Evolutionary conservation across 495 filamentous ascomycete species (phyloP).

Genomic region (Cudoniella acicularis): DNA sequence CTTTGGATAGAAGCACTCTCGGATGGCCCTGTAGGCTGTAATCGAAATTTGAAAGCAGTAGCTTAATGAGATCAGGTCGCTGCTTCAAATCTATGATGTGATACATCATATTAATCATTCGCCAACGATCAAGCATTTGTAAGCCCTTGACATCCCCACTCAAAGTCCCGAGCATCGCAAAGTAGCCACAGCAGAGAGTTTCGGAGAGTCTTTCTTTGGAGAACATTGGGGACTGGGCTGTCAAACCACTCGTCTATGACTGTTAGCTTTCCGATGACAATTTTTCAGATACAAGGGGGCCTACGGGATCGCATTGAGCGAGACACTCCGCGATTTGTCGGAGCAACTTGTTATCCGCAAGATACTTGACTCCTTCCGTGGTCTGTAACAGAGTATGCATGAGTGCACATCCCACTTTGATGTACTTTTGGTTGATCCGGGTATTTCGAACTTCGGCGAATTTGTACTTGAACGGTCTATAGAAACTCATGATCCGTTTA

Average conservation of each 20-base stretch:
- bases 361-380: slow-evolving; percentile 75
- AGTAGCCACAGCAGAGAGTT: slow-evolving; percentile 87
- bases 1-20: slow-evolving; percentile 87
- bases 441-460: slow-evolving; percentile 85
- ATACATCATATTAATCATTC: slow-evolving; percentile 98
- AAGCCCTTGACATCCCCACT: slow-evolving; percentile 78
- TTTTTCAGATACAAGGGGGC: slow-evolving; percentile 10
- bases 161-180: slow-evolving; percentile 82
- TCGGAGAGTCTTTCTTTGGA: slow-evolving; percentile 75
- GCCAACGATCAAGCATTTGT: slow-evolving; percentile 91
- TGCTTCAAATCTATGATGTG: slow-evolving; percentile 89
- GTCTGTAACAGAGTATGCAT: slow-evolving; percentile 82
- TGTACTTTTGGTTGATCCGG: slow-evolving; percentile 90
- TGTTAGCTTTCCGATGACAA: background rate
- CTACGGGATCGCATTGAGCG: slow-evolving; percentile 77
- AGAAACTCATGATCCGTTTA: slow-evolving; percentile 90
- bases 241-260: slow-evolving; percentile 75
- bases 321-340: slow-evolving; percentile 93
- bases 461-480: slow-evolving; percentile 93
- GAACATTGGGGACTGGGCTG: slow-evolving; percentile 83
- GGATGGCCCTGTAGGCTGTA: slow-evolving; percentile 83
- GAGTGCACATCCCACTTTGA: slow-evolving; percentile 81
- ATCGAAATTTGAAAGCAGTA: slow-evolving; percentile 85
- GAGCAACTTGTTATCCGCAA: slow-evolving; percentile 87
- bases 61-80: slow-evolving; percentile 84